Base-by-base conservation (phyloP, 208 protist species). In the Plasmodiophora brassicae region DNA sequence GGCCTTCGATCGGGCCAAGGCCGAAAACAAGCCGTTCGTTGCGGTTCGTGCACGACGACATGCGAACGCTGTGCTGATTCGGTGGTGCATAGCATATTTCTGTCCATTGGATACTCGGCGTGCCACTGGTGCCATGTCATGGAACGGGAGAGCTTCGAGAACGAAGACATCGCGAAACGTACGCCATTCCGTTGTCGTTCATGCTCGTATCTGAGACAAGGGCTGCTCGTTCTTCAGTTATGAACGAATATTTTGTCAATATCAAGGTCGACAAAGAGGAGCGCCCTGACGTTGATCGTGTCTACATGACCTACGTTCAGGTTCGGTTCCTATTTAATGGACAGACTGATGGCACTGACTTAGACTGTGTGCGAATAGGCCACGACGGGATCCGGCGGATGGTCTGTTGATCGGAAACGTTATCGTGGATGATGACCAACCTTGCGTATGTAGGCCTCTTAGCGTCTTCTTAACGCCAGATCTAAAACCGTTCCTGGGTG, bases 91-190 rank as follows among this genome's bases (percentile, higher is more conserved):
- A 78, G 65, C 10, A 78, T 94, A n/a, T 94, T 94, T 38, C 78
- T 94, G 0, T 90, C 85, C 57, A 78, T 94, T 46, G 93, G 93
- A 28, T 94, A 94, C 84, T 84, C 84, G 44, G 90, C 93, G 28
- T 94, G 93, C 71, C 93, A 94, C 45, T 92, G 92, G 92, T 94
- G 93, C 86, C 92, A 95, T 91, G 93, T 94, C 1, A 94, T 94
- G 93, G 91, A 65, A 38, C 22, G 46, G 32, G 93, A 94, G 89
- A 92, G 50, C 14, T 95, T 94, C 84, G 93, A 94, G 38, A 90
- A 91, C 85, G 45, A 46, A 46, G 38, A 84, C 0, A 88, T 90
- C 1, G 88, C 88, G 10, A 78, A 78, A 78, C 5, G 65, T 78
- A 78, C 25, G 50, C 25, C 41, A 5, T 5, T 14, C 14, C 20